phyloP scores from a whole-genome alignment of 2,329 filamentous ascomycete species.

The Fusarium tanahbumbuense region DNA sequence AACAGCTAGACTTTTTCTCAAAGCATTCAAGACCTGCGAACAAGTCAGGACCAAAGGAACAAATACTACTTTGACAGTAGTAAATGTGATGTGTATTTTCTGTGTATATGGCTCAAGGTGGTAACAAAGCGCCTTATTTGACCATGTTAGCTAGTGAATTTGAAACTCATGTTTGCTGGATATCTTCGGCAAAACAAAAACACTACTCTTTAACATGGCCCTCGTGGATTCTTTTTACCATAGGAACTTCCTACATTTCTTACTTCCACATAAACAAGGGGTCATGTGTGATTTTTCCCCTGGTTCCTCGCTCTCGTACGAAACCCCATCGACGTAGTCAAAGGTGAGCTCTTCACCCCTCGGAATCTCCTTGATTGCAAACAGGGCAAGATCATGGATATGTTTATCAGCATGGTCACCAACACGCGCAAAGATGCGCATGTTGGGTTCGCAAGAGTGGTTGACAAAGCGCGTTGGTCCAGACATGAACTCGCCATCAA shows the following conservation, averaged over 20 bases:
- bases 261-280: constrained; percentile 70
- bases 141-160: neutral
- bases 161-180: neutral
- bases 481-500: constrained; percentile 80
- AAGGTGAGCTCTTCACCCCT: constrained; percentile 79
- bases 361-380: constrained; percentile 74
- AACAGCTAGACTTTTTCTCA: neutral
- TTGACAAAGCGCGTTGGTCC: constrained; percentile 86
- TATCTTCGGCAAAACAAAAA: neutral
- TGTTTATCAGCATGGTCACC: constrained; percentile 80
- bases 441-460: constrained; percentile 82
- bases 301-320: constrained; percentile 59
- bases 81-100: neutral
- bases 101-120: neutral
- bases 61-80: neutral
- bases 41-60: neutral
- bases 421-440: constrained; percentile 82
- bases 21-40: neutral
- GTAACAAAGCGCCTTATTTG: neutral
- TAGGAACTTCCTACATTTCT: constrained; percentile 75
- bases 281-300: constrained; percentile 65
- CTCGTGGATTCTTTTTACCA: constrained; percentile 61
- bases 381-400: constrained; percentile 81
- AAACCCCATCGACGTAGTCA: constrained; percentile 78
- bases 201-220: neutral